A percentile compares a stretch with the other conserved stretches of the same genome.
phyloP scores from a whole-genome alignment of 345 rosid genomes.

The rapeseed (Brassica napus) region DNA sequence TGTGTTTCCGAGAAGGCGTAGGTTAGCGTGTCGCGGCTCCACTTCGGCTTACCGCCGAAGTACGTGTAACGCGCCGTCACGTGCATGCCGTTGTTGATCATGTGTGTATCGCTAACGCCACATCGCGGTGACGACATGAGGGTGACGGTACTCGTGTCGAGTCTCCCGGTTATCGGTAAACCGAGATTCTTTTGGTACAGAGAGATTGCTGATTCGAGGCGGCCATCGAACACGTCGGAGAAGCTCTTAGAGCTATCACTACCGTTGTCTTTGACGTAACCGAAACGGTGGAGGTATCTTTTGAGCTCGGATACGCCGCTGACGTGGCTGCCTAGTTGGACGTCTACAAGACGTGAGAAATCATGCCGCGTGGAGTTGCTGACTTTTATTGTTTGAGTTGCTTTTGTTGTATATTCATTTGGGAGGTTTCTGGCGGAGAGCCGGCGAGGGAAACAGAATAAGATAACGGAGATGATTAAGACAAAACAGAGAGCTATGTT shows the following conservation, averaged over 20 bases:
- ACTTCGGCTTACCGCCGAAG: slow-evolving; percentile 71
- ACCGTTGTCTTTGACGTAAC: slow-evolving; percentile 50
- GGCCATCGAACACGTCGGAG: slow-evolving; percentile 63
- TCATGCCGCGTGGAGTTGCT: slow-evolving; percentile 72
- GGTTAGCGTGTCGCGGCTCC: slow-evolving; percentile 56
- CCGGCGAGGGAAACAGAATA: slow-evolving; percentile 16
- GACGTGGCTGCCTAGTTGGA: slow-evolving; percentile 62
- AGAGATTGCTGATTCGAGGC: slow-evolving; percentile 56
- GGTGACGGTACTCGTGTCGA: slow-evolving; percentile 62
- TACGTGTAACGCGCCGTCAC: slow-evolving; percentile 58
- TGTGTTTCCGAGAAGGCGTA: slow-evolving; percentile 60
- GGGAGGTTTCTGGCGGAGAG: slow-evolving; percentile 48
- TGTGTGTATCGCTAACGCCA: slow-evolving; percentile 60
- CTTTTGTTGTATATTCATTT: slow-evolving; percentile 28
- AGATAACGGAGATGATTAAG: slow-evolving; percentile 21
- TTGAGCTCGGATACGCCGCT: slow-evolving; percentile 86
- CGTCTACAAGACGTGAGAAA: slow-evolving; percentile 67
- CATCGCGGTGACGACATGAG: slow-evolving; percentile 74
- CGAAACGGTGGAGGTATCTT: slow-evolving; percentile 75
- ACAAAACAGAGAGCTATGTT: slow-evolving; percentile 33
- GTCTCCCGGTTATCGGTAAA: slow-evolving; percentile 60
- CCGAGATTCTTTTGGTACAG: slow-evolving; percentile 66
- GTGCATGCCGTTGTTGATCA: slow-evolving; percentile 26
- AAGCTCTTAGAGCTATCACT: slow-evolving; percentile 29
- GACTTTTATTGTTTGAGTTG: slow-evolving; percentile 40